phyloP scores from a whole-genome alignment of 257 asterid genomes.

The Rubia yunnanensis region DNA sequence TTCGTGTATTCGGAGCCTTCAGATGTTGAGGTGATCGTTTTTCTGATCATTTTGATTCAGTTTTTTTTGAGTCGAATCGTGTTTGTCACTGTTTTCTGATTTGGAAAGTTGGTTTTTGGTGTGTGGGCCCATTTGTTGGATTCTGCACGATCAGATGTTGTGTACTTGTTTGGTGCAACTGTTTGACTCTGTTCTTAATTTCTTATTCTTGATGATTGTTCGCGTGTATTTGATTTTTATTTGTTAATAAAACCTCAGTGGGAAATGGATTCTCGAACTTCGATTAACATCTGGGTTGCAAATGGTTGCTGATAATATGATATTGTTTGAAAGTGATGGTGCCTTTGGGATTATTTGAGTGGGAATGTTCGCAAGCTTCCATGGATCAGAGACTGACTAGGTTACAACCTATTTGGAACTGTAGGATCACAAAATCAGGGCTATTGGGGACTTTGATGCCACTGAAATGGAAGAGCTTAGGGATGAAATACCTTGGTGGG shows the following conservation, averaged over 20 bases:
- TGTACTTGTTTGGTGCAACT: not conserved
- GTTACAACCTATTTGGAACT: constrained; percentile 10
- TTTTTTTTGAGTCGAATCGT: not conserved
- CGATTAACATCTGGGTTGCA: not conserved
- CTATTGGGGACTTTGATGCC: constrained; percentile 47
- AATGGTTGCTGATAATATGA: not conserved
- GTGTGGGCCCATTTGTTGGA: not conserved
- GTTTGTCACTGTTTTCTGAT: not conserved
- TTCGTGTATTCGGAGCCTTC: constrained; percentile 48
- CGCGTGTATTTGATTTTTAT: not conserved
- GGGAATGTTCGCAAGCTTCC: not conserved
- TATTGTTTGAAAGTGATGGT: not conserved
- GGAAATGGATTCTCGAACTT: no score
- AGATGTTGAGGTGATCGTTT: constrained; percentile 48
- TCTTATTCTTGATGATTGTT: not conserved
- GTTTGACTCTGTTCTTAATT: not conserved
- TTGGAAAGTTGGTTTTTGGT: not conserved
- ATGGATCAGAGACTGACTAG: not conserved
- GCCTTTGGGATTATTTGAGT: not conserved
- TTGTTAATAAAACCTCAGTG: not conserved
- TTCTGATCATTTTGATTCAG: not conserved
- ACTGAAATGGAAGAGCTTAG: constrained; percentile 49
- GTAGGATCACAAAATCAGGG: constrained; percentile 43
- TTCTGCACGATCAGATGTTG: not conserved
- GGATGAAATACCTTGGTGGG: constrained; percentile 83